phyloP scores from a whole-genome alignment of 345 rosid genomes.

The Salix koriyanagi region DNA sequence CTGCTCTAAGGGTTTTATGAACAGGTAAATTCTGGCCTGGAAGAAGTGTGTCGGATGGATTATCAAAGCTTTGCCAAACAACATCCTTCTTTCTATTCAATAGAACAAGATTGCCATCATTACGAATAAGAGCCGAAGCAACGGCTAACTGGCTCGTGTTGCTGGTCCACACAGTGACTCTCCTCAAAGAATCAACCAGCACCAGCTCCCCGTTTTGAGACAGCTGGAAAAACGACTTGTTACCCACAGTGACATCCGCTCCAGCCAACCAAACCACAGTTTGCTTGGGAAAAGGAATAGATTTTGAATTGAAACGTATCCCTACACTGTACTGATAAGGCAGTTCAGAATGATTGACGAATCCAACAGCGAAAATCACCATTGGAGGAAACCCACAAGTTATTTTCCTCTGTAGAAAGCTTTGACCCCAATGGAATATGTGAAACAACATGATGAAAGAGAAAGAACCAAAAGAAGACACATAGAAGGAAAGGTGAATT shows the following conservation, averaged over 20 bases:
- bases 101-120: slow-evolving; percentile 70
- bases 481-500: slow-evolving; percentile 29
- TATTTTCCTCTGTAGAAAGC: slow-evolving; percentile 45
- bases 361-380: slow-evolving; percentile 71
- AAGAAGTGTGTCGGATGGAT: slow-evolving; percentile 65
- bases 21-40: slow-evolving; percentile 59
- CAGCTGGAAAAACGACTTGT: slow-evolving; percentile 62
- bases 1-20: slow-evolving; percentile 51
- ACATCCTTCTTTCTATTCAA: slow-evolving; percentile 35
- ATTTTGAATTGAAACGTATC: slow-evolving; percentile 56
- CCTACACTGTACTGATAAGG: slow-evolving; percentile 66
- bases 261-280: slow-evolving; percentile 78
- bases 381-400: slow-evolving; percentile 58
- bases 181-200: slow-evolving; percentile 48
- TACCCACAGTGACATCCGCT: slow-evolving; percentile 47
- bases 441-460: slow-evolving; percentile 36
- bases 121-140: slow-evolving; percentile 51
- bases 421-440: slow-evolving; percentile 61
- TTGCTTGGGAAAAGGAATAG: slow-evolving; percentile 45
- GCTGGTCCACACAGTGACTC: slow-evolving; percentile 52
- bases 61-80: slow-evolving; percentile 76
- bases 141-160: slow-evolving; percentile 50
- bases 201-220: slow-evolving; percentile 53
- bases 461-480: slow-evolving; percentile 36
- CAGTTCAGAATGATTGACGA: slow-evolving; percentile 45